phyloP scores from a whole-genome alignment of 768 basidiomycete genomes.

The Termitomyces heimii region DNA sequence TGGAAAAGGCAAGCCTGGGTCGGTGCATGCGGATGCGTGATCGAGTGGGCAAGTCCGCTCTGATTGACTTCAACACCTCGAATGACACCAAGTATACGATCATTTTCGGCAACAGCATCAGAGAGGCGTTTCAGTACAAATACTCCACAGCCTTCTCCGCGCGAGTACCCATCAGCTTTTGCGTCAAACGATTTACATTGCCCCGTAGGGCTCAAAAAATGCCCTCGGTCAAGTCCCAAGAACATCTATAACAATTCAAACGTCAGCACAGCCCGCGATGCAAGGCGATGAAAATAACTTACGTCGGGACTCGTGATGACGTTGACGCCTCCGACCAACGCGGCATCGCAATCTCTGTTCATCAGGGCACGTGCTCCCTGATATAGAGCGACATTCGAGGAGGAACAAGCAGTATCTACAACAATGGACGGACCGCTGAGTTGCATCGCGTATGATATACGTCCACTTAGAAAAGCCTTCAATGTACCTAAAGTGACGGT shows the following conservation, averaged over 20 bases:
- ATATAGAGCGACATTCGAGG: constrained; percentile 61
- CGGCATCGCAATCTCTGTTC: constrained; percentile 59
- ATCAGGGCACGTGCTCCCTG: constrained; percentile 62
- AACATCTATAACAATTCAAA: constrained; percentile 47
- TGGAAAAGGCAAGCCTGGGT: constrained; percentile 56
- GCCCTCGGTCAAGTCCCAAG: constrained; percentile 59
- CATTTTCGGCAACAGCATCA: constrained; percentile 62
- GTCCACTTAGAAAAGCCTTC: constrained; percentile 43
- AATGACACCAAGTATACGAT: constrained; percentile 63
- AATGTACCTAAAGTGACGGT: not conserved
- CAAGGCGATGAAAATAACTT: constrained; percentile 17
- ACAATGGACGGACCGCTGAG: constrained; percentile 68
- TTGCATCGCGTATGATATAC: constrained; percentile 63
- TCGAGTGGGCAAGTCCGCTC: constrained; percentile 57
- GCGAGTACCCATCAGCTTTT: constrained; percentile 68
- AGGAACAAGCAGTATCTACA: constrained; percentile 72
- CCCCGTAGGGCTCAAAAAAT: constrained; percentile 61
- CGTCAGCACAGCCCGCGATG: not conserved
- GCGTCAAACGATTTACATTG: constrained; percentile 70
- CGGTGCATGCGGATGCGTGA: constrained; percentile 65
- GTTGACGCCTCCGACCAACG: constrained; percentile 73
- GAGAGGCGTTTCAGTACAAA: constrained; percentile 68
- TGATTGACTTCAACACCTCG: constrained; percentile 70
- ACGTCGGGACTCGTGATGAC: constrained; percentile 68
- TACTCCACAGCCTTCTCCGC: constrained; percentile 64